Evolutionary conservation across 768 basidiomycete genomes (phyloP), one percentile per base, ranked within the genome.

Genomic region (Termitomyces sp.): DNA sequence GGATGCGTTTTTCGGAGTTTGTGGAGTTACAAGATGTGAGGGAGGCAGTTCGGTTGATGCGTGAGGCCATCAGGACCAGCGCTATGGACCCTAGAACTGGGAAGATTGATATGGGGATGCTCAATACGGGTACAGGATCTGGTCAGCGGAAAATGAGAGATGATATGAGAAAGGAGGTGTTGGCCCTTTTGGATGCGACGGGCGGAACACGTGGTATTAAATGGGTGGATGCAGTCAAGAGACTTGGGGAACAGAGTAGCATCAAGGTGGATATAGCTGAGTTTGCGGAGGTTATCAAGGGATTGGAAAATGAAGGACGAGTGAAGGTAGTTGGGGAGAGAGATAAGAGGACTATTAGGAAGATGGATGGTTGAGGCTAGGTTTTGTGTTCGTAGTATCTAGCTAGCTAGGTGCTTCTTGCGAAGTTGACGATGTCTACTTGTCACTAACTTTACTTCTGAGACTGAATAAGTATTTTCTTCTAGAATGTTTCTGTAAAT

Each of bases 81-180:
- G 94, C 94, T 45, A 96, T 96, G 81, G 96, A 98, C 73, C 96
- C 96, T 10, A 82, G 92, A 29, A 98, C 96, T 12, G 96, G 96
- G 57, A 94, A 96, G 82, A 96, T 98, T 70, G 96, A 98, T 73
- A 92, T 98, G 86, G 92, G 95, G 57, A 73, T 99, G 70, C 82
- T 99, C 67, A 96, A 94, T 71, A 96, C 94, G 2, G 97, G 97
- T 2, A 93, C 94, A 3, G 94, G 92, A 2, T 81, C 86, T 56
- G 91, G 94, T 31, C 91, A 96, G 76, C 80, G 94, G 66, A 88
- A 87, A 72, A 69, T 96, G 74, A 83, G 87, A 49, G 92, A 91
- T n/a, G 96, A 97, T 73, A 88, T 98, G 83, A 86, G 90, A 67
- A 86, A 83, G 68, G 97, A 93, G 69, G 75, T 98, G 12, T 68